These are phyloP conservation scores for Neurospora sp. DNA, from an alignment of 495 filamentous ascomycete genomes.

Conservation along the genomic window DNA sequence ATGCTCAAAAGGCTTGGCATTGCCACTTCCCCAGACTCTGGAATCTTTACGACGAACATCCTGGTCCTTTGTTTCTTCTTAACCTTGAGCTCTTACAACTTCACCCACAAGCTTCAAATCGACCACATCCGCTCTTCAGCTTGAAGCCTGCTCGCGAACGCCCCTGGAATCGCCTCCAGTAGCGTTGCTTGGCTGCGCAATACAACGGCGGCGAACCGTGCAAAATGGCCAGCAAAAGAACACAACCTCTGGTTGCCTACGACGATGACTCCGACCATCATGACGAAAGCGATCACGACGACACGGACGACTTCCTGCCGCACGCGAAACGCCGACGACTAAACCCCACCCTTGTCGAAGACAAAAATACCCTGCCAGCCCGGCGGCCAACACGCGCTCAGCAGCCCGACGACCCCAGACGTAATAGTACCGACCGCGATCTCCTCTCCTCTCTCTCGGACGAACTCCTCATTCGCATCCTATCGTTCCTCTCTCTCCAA, in stretches of 20 bases:
- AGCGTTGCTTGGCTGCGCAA: not conserved
- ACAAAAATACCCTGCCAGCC: not conserved
- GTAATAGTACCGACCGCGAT: slow-evolving; percentile 16
- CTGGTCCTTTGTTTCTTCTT: not conserved
- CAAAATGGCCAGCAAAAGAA: not conserved
- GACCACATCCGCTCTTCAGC: not conserved
- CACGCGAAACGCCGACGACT: not conserved
- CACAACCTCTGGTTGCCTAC: not conserved
- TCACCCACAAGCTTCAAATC: not conserved
- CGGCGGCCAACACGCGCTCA: not conserved
- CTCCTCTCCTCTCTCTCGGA: slow-evolving; percentile 58
- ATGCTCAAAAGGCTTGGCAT: not conserved
- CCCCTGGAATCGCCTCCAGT: not conserved
- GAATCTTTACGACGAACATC: not conserved
- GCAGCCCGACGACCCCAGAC: not conserved
- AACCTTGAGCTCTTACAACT: not conserved
- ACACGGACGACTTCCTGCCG: not conserved
- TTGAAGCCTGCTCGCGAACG: not conserved
- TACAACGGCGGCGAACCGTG: not conserved
- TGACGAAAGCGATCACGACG: not conserved
- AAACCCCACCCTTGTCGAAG: not conserved
- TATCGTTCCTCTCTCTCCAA: slow-evolving; percentile 61
- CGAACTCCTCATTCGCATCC: slow-evolving; percentile 77
- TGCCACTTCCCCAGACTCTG: not conserved
- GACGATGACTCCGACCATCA: not conserved